A percentile compares a stretch with the other conserved stretches of the same genome.
Evolutionary conservation across 805 yeast species (phyloP).

Genomic region (Metschnikowia noctiluminum): DNA sequence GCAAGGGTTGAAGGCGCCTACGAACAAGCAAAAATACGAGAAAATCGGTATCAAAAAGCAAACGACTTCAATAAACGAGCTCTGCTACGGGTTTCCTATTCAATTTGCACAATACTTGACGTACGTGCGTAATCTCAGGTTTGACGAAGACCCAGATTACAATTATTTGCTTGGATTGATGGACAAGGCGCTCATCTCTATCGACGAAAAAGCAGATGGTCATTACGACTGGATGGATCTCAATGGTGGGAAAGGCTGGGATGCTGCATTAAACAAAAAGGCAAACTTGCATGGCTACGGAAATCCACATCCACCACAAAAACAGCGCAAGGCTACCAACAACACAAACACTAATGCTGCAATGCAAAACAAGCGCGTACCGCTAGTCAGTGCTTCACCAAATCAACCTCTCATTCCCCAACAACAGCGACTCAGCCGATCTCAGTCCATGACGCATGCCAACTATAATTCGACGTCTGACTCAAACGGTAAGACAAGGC

Average conservation of each 20-base stretch:
- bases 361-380: constrained; percentile 10
- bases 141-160: constrained; percentile 94
- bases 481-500: constrained; percentile 2
- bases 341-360: constrained; percentile 12
- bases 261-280: constrained; percentile 79
- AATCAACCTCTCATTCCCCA: constrained; percentile 13
- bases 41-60: constrained; percentile 96
- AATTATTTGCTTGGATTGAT: constrained; percentile 77
- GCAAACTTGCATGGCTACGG: constrained; percentile 96
- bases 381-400: constrained; percentile 5
- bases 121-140: constrained; percentile 81
- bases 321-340: constrained; percentile 21
- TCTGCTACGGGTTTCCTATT: constrained; percentile 85
- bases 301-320: constrained; percentile 74
- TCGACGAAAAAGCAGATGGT: constrained; percentile 73
- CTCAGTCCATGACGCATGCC: constrained; percentile 17
- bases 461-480: constrained; percentile 17
- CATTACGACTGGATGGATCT: constrained; percentile 98
- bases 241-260: constrained; percentile 96
- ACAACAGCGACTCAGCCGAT: constrained; percentile 15
- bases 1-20: constrained; percentile 98
- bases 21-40: constrained; percentile 95
- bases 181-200: constrained; percentile 70
- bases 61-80: constrained; percentile 78
- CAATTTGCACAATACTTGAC: constrained; percentile 92